Base-by-base conservation (phyloP, 139 green algal genomes). In the Astrephomene gubernaculifera region DNA sequence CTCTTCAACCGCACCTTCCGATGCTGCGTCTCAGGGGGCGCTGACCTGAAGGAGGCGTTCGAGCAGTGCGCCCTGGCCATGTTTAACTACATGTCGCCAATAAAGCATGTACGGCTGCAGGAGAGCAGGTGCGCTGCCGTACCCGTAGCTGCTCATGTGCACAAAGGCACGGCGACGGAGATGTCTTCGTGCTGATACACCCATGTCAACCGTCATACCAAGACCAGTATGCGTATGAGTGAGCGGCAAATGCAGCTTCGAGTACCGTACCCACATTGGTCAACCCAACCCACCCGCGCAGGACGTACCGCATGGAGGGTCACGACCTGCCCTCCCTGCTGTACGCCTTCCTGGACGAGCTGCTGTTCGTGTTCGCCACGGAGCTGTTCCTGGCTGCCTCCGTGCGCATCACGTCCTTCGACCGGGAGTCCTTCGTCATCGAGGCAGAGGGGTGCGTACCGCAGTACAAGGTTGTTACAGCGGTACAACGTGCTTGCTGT, bases 41-140 rank as follows among this genome's bases (percentile, higher is more conserved):
- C 43, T 19, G 89, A 35, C 38, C 70, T 97, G 8, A 68, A 76
- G 27, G 88, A 93, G 71, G 93, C 94, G 0, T 94, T 97, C 76
- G 90, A 86, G 21, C 71, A 90, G 14, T 89, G 89, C 4, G 95
- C 75, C 3, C 88, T 98, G 19, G 92, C 79, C 43, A 96, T 98
- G 95, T 96, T 94, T 87, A 96, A 97, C 88, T 97, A 96, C 84
- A 96, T 97, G 94, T 95, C 93, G 21, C 94, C 94, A 5, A 79
- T 97, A 38, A 61, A 89, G 9, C 90, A 80, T 22, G 83, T 97
- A 39, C 64, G 8, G 64, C 44, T 2, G 43, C 35, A 25, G 64
- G 67, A 49, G 79, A 49, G 14, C 19, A 76, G 79, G 44, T 45
- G 76, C 5, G n/a, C n/a, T n/a, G n/a, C n/a, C n/a, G n/a, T n/a